phyloP scores from a whole-genome alignment of 2,329 filamentous ascomycete species.

The Penicillium expansum region DNA sequence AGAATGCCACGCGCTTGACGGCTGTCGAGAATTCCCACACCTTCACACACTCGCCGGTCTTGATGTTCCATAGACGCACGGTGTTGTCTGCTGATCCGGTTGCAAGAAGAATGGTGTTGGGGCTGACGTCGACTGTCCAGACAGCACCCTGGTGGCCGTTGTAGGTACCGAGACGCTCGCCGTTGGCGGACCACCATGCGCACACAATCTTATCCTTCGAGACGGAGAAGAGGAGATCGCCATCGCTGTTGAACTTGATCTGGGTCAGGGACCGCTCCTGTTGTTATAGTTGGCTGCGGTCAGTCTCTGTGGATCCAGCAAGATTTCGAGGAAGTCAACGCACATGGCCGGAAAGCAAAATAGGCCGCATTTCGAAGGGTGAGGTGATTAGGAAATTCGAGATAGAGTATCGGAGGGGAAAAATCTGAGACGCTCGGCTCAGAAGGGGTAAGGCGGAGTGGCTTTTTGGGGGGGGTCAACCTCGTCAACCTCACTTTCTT shows the following conservation, averaged over 20 bases:
- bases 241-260: constrained; percentile 93
- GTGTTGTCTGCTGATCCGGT: constrained; percentile 98
- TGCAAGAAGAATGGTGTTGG: constrained; percentile 85
- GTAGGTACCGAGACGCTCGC: constrained; percentile 95
- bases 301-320: constrained; percentile 26
- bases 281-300: constrained; percentile 19
- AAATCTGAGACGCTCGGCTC: constrained; percentile 21
- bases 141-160: constrained; percentile 95
- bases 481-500: constrained; percentile 31
- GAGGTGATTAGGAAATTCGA: constrained; percentile 21
- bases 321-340: constrained; percentile 30
- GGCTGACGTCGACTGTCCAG: constrained; percentile 97
- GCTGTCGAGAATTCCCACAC: constrained; percentile 96
- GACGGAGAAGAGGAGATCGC: constrained; percentile 93
- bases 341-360: constrained; percentile 90
- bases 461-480: constrained; percentile 31
- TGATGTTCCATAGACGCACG: constrained; percentile 93
- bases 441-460: constrained; percentile 24
- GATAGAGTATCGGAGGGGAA: constrained; percentile 11
- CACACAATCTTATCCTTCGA: constrained; percentile 96
- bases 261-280: constrained; percentile 91
- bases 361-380: constrained; percentile 79
- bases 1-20: constrained; percentile 97
- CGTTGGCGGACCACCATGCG: constrained; percentile 96
- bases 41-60: constrained; percentile 89